phyloP scores from a whole-genome alignment of 2,329 filamentous ascomycete species.

The Cladobotryum protrusum region DNA sequence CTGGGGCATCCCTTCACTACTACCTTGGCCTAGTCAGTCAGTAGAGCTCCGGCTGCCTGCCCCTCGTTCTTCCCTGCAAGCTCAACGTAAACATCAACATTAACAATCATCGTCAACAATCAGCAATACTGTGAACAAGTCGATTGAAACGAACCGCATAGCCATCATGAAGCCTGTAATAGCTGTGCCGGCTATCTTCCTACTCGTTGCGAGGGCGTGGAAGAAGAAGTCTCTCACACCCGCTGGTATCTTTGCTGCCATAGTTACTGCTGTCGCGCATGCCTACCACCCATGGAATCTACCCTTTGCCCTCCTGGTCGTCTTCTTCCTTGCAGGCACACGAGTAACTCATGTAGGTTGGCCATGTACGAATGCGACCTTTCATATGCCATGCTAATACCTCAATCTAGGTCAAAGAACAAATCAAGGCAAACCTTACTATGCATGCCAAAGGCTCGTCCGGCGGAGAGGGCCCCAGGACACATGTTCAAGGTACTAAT shows the following conservation, averaged over 20 bases:
- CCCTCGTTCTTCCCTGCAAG: too few species aligned
- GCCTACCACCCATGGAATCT: constrained; percentile 88
- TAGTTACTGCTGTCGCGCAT: constrained; percentile 69
- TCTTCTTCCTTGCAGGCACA: constrained; percentile 85
- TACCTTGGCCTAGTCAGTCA: too few species aligned
- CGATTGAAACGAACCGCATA: neutral
- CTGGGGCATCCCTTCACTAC: too few species aligned
- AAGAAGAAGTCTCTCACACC: constrained; percentile 73
- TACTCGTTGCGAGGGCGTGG: constrained; percentile 61
- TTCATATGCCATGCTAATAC: constrained; percentile 12
- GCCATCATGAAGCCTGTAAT: constrained; percentile 50
- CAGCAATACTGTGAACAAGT: too few species aligned
- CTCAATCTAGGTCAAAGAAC: constrained; percentile 66
- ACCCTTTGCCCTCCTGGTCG: constrained; percentile 75
- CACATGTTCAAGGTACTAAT: constrained; percentile 75
- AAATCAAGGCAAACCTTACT: constrained; percentile 76
- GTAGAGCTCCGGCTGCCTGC: too few species aligned
- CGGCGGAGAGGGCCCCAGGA: constrained; percentile 77
- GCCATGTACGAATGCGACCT: constrained; percentile 3
- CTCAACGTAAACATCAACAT: too few species aligned
- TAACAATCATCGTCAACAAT: too few species aligned
- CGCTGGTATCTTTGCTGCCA: constrained; percentile 64
- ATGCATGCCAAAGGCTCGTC: constrained; percentile 65
- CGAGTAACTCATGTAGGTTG: constrained; percentile 67
- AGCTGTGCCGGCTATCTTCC: constrained; percentile 51